These are phyloP conservation scores for Flaveria floridana DNA, from an alignment of 140 eudicot genomes.

Conservation along the genomic window DNA sequence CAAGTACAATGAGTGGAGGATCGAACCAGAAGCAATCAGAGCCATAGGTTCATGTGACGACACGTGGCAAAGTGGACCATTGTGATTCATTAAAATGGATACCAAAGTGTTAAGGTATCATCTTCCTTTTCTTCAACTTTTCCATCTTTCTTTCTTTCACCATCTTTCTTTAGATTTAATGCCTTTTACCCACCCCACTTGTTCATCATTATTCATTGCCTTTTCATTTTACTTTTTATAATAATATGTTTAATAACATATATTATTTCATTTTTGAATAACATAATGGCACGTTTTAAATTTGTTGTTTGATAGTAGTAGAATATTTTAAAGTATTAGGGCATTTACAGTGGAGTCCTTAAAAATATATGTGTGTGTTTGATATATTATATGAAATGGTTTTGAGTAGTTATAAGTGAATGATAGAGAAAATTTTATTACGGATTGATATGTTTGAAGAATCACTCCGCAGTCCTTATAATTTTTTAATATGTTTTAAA, in stretches of 20 bases:
- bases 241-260: background rate
- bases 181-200: constrained; percentile 35
- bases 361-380: no score
- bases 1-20: constrained; percentile 42
- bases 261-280: no score
- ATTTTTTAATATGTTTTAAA: no score
- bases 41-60: constrained; percentile 18
- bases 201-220: constrained; percentile 8
- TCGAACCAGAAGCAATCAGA: constrained; percentile 37
- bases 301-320: no score
- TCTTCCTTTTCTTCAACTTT: constrained; percentile 38
- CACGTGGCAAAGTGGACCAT: constrained; percentile 37
- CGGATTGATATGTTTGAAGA: no score
- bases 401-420: no score
- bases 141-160: constrained; percentile 37
- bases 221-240: background rate
- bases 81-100: constrained; percentile 31
- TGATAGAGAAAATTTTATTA: no score
- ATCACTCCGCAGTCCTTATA: no score
- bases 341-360: no score
- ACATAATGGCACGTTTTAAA: no score
- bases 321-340: no score
- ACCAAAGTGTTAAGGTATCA: constrained; percentile 48
- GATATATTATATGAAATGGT: no score
- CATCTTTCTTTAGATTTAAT: constrained; percentile 34